Conservation (phyloP, 169 alveolate species). For the Theileria parva region DNA sequence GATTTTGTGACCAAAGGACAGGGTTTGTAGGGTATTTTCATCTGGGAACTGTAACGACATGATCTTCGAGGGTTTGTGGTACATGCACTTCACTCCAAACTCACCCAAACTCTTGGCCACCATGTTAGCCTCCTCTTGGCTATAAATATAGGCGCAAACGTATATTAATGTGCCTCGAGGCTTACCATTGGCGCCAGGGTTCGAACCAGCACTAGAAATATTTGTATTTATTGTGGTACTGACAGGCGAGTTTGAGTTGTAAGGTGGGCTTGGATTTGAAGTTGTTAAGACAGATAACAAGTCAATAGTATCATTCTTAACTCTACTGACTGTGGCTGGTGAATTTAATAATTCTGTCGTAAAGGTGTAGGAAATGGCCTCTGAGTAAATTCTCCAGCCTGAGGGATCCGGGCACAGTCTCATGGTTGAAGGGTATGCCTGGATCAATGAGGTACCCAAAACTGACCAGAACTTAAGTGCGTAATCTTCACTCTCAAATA, state of each 20-base stretch:
- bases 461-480: conserved; percentile 65
- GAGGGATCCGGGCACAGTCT: conserved; percentile 64
- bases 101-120: conserved; percentile 36
- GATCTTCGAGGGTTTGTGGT: conserved; percentile 65
- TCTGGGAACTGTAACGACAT: conserved; percentile 67
- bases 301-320: conserved; percentile 38
- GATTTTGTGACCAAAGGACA: conserved; percentile 42
- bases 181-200: conserved; percentile 18
- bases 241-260: not conserved
- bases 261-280: conserved; percentile 7
- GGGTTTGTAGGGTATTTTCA: conserved; percentile 35
- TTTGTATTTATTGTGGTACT: not conserved
- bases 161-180: conserved; percentile 25
- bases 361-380: conserved; percentile 61
- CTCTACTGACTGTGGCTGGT: not conserved
- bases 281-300: conserved; percentile 55
- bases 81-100: conserved; percentile 63
- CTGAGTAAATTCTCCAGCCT: conserved; percentile 69
- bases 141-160: conserved; percentile 46
- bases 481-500: conserved; percentile 41
- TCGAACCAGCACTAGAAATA: not conserved
- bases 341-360: conserved; percentile 16
- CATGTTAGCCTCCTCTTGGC: conserved; percentile 48
- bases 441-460: conserved; percentile 30
- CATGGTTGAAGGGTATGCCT: conserved; percentile 63